These are phyloP conservation scores for Hypoxylon sp. DNA, from an alignment of 2,329 filamentous ascomycete species.

Conservation along the genomic window DNA sequence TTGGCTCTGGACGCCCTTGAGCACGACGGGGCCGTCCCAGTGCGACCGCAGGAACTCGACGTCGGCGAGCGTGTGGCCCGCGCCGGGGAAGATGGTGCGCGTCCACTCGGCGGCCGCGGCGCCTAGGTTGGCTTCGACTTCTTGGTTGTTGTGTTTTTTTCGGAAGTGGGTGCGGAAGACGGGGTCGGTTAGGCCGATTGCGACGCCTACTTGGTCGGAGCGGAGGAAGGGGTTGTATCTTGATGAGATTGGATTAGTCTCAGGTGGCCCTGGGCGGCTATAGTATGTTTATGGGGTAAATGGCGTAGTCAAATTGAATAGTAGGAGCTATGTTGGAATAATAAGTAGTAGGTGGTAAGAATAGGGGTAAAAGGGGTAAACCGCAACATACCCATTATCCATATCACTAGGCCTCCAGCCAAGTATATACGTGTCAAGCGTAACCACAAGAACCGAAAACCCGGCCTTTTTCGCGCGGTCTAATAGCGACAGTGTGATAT, in stretches of 20 bases:
- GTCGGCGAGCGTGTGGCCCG: slow-evolving; percentile 41
- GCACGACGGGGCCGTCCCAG: slow-evolving; percentile 45
- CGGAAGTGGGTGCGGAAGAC: slow-evolving; percentile 41
- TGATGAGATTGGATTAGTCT: not conserved
- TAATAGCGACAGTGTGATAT: slow-evolving; percentile 40
- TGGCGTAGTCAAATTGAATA: too few species aligned
- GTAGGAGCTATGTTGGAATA: not conserved
- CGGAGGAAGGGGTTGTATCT: slow-evolving; percentile 43
- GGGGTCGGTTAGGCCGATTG: slow-evolving; percentile 42
- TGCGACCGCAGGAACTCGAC: slow-evolving; percentile 39
- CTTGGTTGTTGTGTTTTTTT: slow-evolving; percentile 32
- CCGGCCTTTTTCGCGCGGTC: slow-evolving; percentile 35
- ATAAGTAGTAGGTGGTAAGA: not conserved
- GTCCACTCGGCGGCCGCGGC: slow-evolving; percentile 41
- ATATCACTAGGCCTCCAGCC: slow-evolving; percentile 43
- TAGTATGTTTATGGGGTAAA: too few species aligned
- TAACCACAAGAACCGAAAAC: slow-evolving; percentile 40
- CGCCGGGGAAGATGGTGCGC: slow-evolving; percentile 40
- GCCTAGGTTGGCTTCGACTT: slow-evolving; percentile 37
- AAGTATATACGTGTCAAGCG: slow-evolving; percentile 43
- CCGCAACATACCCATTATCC: slow-evolving; percentile 34
- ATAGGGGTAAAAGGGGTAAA: slow-evolving; percentile 1
- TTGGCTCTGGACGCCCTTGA: slow-evolving; percentile 48
- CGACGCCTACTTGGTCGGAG: slow-evolving; percentile 42
- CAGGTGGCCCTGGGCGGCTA: too few species aligned